phyloP scores from a whole-genome alignment of 495 filamentous ascomycete species.

The Trichoderma gamsii region DNA sequence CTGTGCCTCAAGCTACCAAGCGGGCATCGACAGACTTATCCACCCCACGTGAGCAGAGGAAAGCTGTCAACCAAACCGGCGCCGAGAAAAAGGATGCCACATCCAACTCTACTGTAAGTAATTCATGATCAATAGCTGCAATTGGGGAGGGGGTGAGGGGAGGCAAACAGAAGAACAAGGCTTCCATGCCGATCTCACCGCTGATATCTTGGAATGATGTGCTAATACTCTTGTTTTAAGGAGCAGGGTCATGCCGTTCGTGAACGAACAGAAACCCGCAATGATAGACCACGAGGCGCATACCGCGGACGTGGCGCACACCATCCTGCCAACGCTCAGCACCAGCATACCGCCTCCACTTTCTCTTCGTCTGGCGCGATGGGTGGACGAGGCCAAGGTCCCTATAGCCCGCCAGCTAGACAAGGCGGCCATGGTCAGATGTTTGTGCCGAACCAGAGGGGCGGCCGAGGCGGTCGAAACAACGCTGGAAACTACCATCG shows the following conservation, averaged over 20 bases:
- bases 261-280: conserved; percentile 31
- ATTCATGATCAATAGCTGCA: neutral
- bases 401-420: conserved; percentile 15
- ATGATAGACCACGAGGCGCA: conserved; percentile 36
- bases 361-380: conserved; percentile 2
- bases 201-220: neutral
- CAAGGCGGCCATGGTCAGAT: conserved; percentile 13
- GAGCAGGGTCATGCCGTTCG: conserved; percentile 21
- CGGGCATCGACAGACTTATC: conserved; percentile 42
- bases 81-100: conserved; percentile 33
- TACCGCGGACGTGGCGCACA: conserved; percentile 35
- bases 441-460: conserved; percentile 12
- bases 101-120: conserved; percentile 26
- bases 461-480: conserved; percentile 15
- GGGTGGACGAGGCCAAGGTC: conserved; percentile 1
- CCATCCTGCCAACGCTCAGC: conserved; percentile 14
- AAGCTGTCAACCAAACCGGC: conserved; percentile 26
- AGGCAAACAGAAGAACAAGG: conserved; percentile 19
- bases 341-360: neutral
- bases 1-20: conserved; percentile 33
- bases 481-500: conserved; percentile 17
- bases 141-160: neutral
- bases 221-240: conserved; percentile 18
- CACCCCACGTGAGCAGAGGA: conserved; percentile 38
- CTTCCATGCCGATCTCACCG: neutral